Evolutionary conservation across 306 rosid species (phyloP).

Genomic region (Gastrolobium villosum): DNA sequence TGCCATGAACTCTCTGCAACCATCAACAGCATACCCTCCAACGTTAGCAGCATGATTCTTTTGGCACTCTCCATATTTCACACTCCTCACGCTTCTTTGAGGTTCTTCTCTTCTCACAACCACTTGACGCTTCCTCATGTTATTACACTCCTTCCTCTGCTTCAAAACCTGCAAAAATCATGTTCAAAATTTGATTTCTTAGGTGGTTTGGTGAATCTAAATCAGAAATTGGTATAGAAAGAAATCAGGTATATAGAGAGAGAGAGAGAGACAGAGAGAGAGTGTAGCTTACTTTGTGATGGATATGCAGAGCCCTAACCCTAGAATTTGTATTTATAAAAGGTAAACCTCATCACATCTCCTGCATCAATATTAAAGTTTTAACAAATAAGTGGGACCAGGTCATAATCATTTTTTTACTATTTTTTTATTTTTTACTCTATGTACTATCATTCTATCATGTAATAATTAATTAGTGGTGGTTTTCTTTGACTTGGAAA

Average conservation of each 20-base stretch:
- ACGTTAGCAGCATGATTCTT: constrained; percentile 94
- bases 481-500: constrained; percentile 3
- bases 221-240: constrained; percentile 24
- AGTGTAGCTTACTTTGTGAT: constrained; percentile 42
- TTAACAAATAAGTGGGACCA: constrained; percentile 37
- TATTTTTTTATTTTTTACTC: not conserved
- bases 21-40: constrained; percentile 93
- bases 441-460: constrained; percentile 32
- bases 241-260: constrained; percentile 29
- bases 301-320: constrained; percentile 73
- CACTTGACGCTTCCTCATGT: constrained; percentile 93
- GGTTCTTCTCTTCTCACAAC: constrained; percentile 74
- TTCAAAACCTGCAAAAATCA: constrained; percentile 34
- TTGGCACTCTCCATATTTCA: constrained; percentile 89
- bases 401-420: constrained; percentile 21
- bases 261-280: not conserved
- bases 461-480: not conserved
- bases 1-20: constrained; percentile 95
- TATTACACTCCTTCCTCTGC: not conserved
- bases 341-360: constrained; percentile 28
- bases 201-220: constrained; percentile 29
- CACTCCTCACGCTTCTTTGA: constrained; percentile 53
- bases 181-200: not conserved
- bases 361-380: constrained; percentile 11
- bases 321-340: constrained; percentile 69